phyloP scores from a whole-genome alignment of 2,329 filamentous ascomycete species.

The Exophiala sp. region DNA sequence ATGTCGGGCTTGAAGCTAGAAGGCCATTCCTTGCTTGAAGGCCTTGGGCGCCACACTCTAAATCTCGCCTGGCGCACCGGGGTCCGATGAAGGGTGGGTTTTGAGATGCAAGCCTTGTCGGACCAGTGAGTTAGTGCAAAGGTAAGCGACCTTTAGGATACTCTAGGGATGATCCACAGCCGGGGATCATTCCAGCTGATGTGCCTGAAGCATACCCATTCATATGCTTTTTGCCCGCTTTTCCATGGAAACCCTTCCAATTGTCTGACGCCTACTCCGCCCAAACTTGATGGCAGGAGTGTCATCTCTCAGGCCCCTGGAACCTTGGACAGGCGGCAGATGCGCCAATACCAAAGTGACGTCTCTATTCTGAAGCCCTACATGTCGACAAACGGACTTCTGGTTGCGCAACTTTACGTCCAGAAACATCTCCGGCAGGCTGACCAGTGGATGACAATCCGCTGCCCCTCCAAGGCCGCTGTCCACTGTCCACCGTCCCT shows the following conservation, averaged over 20 bases:
- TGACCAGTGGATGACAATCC: constrained; percentile 15
- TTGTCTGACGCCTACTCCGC: constrained; percentile 2
- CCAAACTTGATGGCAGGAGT: background rate
- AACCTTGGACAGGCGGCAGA: constrained; percentile 15
- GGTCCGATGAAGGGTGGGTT: constrained; percentile 16
- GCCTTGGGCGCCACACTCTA: constrained; percentile 23
- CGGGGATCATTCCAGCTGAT: constrained; percentile 5
- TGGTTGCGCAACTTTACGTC: constrained; percentile 7
- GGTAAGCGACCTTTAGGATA: constrained; percentile 10
- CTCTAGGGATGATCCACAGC: constrained; percentile 7
- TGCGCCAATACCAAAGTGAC: constrained; percentile 5
- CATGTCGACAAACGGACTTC: background rate
- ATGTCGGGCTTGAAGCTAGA: constrained; percentile 2
- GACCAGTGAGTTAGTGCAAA: constrained; percentile 21
- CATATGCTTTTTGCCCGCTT: constrained; percentile 11
- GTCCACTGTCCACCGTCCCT: constrained; percentile 17
- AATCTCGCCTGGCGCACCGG: constrained; percentile 25
- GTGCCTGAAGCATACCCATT: constrained; percentile 9
- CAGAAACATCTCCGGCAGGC: constrained; percentile 12
- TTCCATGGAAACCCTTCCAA: constrained; percentile 6
- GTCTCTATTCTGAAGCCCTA: constrained; percentile 5
- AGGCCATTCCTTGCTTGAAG: background rate
- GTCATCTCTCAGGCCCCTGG: constrained; percentile 18
- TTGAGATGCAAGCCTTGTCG: constrained; percentile 21
- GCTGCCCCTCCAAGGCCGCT: constrained; percentile 1